Conservation (phyloP, 108 stramenopile species). For the Cylindrotheca closterium region DNA sequence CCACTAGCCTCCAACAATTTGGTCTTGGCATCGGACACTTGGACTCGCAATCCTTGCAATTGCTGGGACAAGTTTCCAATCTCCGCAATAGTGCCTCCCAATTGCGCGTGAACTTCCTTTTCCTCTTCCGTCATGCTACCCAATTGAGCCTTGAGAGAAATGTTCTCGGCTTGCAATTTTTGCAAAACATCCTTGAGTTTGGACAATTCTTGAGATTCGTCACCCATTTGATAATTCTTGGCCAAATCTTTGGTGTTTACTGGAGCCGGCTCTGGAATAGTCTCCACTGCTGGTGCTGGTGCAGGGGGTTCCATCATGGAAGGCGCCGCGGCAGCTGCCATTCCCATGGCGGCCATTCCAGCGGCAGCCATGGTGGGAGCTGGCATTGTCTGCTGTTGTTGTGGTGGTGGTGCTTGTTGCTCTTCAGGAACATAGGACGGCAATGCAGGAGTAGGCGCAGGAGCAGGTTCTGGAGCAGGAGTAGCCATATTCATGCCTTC, state of each 20-base stretch:
- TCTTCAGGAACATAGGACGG: conserved; percentile 23
- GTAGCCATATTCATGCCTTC: conserved; percentile 51
- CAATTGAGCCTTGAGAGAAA: conserved; percentile 76
- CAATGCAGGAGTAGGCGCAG: not conserved
- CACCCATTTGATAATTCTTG: conserved; percentile 35
- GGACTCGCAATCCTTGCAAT: conserved; percentile 53
- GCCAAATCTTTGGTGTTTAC: conserved; percentile 21
- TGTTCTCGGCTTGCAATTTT: conserved; percentile 80
- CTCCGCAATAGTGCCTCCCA: conserved; percentile 51
- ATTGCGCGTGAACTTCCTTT: conserved; percentile 63
- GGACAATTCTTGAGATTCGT: conserved; percentile 49
- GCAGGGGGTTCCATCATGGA: conserved; percentile 8
- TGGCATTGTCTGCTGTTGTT: not conserved
- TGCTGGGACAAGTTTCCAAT: conserved; percentile 57
- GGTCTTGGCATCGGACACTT: conserved; percentile 65
- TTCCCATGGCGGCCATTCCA: not conserved
- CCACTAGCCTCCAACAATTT: conserved; percentile 67
- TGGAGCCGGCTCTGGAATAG: conserved; percentile 15
- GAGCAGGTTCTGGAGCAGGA: not conserved
- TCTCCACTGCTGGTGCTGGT: conserved; percentile 9
- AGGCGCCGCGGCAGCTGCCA: conserved; percentile 10
- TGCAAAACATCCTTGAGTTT: conserved; percentile 64
- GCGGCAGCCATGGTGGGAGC: conserved; percentile 20
- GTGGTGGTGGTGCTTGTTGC: conserved; percentile 1
- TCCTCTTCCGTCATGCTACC: conserved; percentile 77